Evolutionary conservation across 2,329 filamentous ascomycete species (phyloP).

Genomic region (Sclerotinia sclerotiorum): DNA sequence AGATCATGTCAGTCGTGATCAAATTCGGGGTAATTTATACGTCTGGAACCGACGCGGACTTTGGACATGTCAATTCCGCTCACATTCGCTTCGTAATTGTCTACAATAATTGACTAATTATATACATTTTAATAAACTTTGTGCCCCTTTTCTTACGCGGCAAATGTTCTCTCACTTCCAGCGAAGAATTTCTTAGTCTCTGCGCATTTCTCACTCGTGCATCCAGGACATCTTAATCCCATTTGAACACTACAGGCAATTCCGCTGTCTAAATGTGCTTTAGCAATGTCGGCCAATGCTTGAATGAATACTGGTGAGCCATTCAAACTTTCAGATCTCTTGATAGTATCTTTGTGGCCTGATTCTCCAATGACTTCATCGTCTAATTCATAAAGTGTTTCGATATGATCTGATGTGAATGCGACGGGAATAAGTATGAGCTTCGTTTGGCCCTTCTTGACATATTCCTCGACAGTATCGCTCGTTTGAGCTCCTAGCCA

Average conservation of each 20-base stretch:
- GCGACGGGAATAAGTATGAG: slow-evolving; percentile 91
- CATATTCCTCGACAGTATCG: slow-evolving; percentile 82
- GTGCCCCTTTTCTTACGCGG: slow-evolving; percentile 23
- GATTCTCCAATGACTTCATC: slow-evolving; percentile 91
- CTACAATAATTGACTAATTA: background rate
- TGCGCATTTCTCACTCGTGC: slow-evolving; percentile 82
- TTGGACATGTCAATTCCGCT: background rate
- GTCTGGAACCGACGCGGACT: background rate
- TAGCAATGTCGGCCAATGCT: slow-evolving; percentile 84
- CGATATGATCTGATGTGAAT: slow-evolving; percentile 98
- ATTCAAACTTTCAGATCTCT: slow-evolving; percentile 89
- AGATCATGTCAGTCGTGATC: background rate
- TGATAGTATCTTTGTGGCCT: slow-evolving; percentile 74
- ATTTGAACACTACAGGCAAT: slow-evolving; percentile 75
- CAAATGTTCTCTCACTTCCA: slow-evolving; percentile 27
- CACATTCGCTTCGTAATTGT: background rate
- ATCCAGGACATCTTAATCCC: slow-evolving; percentile 87
- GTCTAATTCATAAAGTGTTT: slow-evolving; percentile 93
- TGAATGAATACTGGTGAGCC: slow-evolving; percentile 87
- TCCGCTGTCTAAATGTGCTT: slow-evolving; percentile 71
- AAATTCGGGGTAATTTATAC: background rate
- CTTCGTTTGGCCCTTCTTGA: slow-evolving; percentile 88
- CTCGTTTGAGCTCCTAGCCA: slow-evolving; percentile 96
- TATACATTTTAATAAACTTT: background rate
- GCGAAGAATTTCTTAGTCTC: slow-evolving; percentile 70